A percentile compares a stretch with the other conserved stretches of the same genome.
phyloP scores from a whole-genome alignment of 2,329 filamentous ascomycete genomes.

The Coleophoma eucalyptorum region DNA sequence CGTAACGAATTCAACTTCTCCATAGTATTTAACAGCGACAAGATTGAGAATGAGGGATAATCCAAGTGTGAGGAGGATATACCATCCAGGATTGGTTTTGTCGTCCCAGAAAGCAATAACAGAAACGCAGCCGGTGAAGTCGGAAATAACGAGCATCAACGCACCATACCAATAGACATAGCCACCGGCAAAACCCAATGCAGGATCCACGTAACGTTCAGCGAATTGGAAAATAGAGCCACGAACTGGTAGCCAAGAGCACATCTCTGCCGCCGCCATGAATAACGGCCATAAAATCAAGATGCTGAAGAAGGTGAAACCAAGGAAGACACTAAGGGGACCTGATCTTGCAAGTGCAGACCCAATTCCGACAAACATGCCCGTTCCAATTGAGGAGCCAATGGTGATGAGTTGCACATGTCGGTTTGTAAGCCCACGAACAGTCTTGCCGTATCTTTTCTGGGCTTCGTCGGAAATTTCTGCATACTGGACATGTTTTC shows the following conservation, averaged over 20 bases:
- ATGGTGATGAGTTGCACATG: slow-evolving; percentile 27
- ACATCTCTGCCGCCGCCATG: slow-evolving; percentile 60
- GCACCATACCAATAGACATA: slow-evolving; percentile 25
- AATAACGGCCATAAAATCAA: slow-evolving; percentile 45
- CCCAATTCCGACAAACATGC: slow-evolving; percentile 39
- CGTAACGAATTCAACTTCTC: slow-evolving; percentile 54
- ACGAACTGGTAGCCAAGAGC: slow-evolving; percentile 44
- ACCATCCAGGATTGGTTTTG: slow-evolving; percentile 35
- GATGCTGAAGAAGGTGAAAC: slow-evolving; percentile 39
- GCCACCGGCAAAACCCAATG: slow-evolving; percentile 40
- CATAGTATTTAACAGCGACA: slow-evolving; percentile 50
- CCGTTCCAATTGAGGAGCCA: slow-evolving; percentile 41
- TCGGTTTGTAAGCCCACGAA: slow-evolving; percentile 22
- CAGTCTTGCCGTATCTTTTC: too few species aligned
- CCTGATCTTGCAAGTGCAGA: slow-evolving; percentile 37
- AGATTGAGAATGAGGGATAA: slow-evolving; percentile 34
- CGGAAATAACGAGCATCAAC: slow-evolving; percentile 29
- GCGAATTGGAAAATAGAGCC: slow-evolving; percentile 43
- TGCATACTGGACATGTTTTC: too few species aligned
- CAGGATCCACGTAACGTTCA: slow-evolving; percentile 33
- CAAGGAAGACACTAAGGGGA: slow-evolving; percentile 38
- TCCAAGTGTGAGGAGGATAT: slow-evolving; percentile 34
- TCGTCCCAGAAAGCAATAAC: slow-evolving; percentile 39
- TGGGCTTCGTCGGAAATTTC: too few species aligned
- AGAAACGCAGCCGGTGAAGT: slow-evolving; percentile 36